Base-by-base conservation (phyloP, 2,329 filamentous ascomycete genomes). In the Ceratocystis destructans region DNA sequence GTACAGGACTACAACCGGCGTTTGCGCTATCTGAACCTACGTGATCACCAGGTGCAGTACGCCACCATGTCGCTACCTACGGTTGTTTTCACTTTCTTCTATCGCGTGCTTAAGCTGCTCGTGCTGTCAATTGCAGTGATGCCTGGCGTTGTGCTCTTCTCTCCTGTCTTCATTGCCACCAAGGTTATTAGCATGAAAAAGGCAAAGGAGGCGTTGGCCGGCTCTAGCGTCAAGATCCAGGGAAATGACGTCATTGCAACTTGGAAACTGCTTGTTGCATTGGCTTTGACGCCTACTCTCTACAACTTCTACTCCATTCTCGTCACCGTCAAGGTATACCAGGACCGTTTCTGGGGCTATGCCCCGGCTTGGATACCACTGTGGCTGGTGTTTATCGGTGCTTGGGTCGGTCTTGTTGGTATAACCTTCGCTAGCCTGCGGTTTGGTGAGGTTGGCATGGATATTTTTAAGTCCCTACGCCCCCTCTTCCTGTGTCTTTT, bases 401-500 rank as follows among this genome's bases (percentile, higher is more conserved):
- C 91, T 62, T 87, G 89, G 78, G 80, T 90, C 61, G 78, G 95
- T 70, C 96, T 96, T 79, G 88, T 92, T 5, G 83, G 86, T 28
- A 88, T 96, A 71, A 96, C 92, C 0, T 96, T 96, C 75, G 92
- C 91, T 3, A 90, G 94, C 5, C 85, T 99, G 64, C 87, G 94
- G 10, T 96, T 97, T 70, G 94, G 94, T 61, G 94, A 99, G 77
- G 87, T 96, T n/a, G 94, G 93, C 64, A 96, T 99, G 91, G 94
- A 99, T 73, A 96, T 99, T 66, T 79, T 94, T 78, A 99, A 97
- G 77, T 97, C 93, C 0, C 82, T 99, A 17, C 85, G 90, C 8
- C 94, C 94, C 5, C 83, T 99, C 8, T 79, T 96, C 59, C 80
- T 96, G 44, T 94, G 89, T 70, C 82, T 97, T 72, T 88, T 88